Evolutionary conservation across 1,139 yeast species (phyloP).

Genomic region (Debaryomycetaceae sp.): DNA sequence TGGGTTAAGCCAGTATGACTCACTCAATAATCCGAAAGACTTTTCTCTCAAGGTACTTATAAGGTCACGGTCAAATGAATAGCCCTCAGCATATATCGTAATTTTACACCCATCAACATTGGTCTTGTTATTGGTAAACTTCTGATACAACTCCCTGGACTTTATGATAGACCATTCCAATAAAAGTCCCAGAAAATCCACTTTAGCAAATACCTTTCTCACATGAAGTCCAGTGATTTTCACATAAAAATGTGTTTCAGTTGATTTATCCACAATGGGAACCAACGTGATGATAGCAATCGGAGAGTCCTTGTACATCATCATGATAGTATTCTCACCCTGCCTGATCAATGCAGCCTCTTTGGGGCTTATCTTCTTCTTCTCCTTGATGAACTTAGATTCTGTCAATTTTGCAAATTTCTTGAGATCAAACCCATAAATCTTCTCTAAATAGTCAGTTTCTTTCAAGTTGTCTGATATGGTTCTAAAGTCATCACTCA

Average conservation of each 20-base stretch:
- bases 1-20: slow-evolving; percentile 26
- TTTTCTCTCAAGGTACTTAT: slow-evolving; percentile 26
- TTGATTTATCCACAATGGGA: slow-evolving; percentile 33
- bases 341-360: slow-evolving; percentile 23
- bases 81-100: slow-evolving; percentile 37
- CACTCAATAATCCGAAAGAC: slow-evolving; percentile 22
- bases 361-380: slow-evolving; percentile 17
- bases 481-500: slow-evolving; percentile 44
- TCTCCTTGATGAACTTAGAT: slow-evolving; percentile 17
- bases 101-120: slow-evolving; percentile 31
- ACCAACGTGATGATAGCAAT: slow-evolving; percentile 54
- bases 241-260: slow-evolving; percentile 38
- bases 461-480: slow-evolving; percentile 40
- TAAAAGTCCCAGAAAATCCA: slow-evolving; percentile 61
- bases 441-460: slow-evolving; percentile 28
- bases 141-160: slow-evolving; percentile 38
- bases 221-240: slow-evolving; percentile 57
- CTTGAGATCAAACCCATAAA: slow-evolving; percentile 55
- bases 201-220: slow-evolving; percentile 59
- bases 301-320: slow-evolving; percentile 63
- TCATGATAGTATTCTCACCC: slow-evolving; percentile 49
- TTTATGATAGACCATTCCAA: slow-evolving; percentile 57
- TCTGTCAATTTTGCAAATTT: slow-evolving; percentile 35
- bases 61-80: slow-evolving; percentile 47
- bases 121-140: slow-evolving; percentile 20